Base-by-base conservation (phyloP, 495 filamentous ascomycete genomes). In the Emericellopsis terricola region DNA sequence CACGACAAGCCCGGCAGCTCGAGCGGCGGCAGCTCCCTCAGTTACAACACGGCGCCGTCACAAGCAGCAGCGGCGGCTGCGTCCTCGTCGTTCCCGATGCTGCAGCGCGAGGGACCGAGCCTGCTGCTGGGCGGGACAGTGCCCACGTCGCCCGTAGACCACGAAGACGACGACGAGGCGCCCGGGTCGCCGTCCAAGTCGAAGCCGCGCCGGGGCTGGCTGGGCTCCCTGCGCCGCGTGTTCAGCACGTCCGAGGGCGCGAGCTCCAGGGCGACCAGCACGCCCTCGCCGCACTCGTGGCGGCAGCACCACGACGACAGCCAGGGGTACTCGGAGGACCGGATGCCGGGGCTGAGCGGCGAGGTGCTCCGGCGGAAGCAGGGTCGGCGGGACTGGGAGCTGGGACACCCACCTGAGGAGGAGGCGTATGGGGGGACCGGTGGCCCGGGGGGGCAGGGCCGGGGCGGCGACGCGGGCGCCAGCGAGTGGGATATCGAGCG, bases 401-500 rank as follows among this genome's bases (percentile, higher is more conserved):
- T 4, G 9, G 33, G 21, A 13, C 3, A n/a, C 16, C 6, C 26
- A 6, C 20, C 9, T n/a, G 23, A 15, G 20, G 33, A 4, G 33
- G 7, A 23, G 6, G 9, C 4, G 4, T 4, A 15, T 15, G 28
- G 28, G 28, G 11, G 28, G 4, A 3, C 4, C 11, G 4, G 28
- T 15, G 40, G 16, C 44, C 31, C 0, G 47, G 50, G 44, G 44
- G 46, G 34, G 31, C 38, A n/a, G n/a, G n/a, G n/a, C n/a, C n/a
- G n/a, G n/a, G n/a, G n/a, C 34, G 28, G 37, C 15, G 16, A 36
- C 24, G 29, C 32, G 17, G n/a, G 39, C 43, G 76, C 79, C 10
- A 77, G 73, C 3, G 85, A 92, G 32, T 93, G 86, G 85, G 86
- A 94, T 47, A 68, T 94, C 21, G 87, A 94, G 50, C 68, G 68